phyloP scores from a whole-genome alignment of 169 alveolate genomes.

The Eimeria tenella region DNA sequence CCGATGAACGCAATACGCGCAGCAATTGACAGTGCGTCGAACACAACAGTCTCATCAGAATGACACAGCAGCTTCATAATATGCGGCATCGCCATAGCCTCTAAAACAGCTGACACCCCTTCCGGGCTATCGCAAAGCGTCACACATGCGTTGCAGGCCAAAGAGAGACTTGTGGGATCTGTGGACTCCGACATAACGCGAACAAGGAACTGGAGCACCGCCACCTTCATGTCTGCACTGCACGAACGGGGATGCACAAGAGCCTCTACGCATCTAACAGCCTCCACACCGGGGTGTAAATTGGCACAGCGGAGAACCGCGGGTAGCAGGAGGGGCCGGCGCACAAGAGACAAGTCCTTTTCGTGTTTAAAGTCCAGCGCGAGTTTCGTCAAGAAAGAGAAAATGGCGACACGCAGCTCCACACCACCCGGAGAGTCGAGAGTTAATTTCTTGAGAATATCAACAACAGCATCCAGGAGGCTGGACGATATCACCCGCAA shows the following conservation, averaged over 20 bases:
- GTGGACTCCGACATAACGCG: slow-evolving; percentile 69
- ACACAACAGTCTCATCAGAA: slow-evolving; percentile 83
- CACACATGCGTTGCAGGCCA: slow-evolving; percentile 78
- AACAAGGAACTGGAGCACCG: slow-evolving; percentile 68
- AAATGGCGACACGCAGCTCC: slow-evolving; percentile 78
- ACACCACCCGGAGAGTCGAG: slow-evolving; percentile 68
- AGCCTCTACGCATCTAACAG: slow-evolving; percentile 74
- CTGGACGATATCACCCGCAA: slow-evolving; percentile 72
- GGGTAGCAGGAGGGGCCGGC: slow-evolving; percentile 72
- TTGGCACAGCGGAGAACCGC: slow-evolving; percentile 77
- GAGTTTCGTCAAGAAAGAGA: slow-evolving; percentile 75
- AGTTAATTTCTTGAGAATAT: slow-evolving; percentile 55
- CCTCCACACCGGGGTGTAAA: slow-evolving; percentile 70
- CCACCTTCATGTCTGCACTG: slow-evolving; percentile 72
- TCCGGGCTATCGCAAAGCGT: slow-evolving; percentile 78
- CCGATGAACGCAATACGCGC: slow-evolving; percentile 91
- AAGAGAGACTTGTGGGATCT: slow-evolving; percentile 73
- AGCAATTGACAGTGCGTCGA: slow-evolving; percentile 90
- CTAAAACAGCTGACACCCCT: slow-evolving; percentile 76
- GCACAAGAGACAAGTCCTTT: slow-evolving; percentile 70
- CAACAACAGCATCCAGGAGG: slow-evolving; percentile 71
- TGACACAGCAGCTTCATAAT: slow-evolving; percentile 73
- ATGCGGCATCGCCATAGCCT: slow-evolving; percentile 74
- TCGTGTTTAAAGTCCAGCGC: slow-evolving; percentile 74
- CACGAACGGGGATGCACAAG: slow-evolving; percentile 72